Conservation (phyloP, 2,329 filamentous ascomycete species). For the Talaromyces sp. region DNA sequence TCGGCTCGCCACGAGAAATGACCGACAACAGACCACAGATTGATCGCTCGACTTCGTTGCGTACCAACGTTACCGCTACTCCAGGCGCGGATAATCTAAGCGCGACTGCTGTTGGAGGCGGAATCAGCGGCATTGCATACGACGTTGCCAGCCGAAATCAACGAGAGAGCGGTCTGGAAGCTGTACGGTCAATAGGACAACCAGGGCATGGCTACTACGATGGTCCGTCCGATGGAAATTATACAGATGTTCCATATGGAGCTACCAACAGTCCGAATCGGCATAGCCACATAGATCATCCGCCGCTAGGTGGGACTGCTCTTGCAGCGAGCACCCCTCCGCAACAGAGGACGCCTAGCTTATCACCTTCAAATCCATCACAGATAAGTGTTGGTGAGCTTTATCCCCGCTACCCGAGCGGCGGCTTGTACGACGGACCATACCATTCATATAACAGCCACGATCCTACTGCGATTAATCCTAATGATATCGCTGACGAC, state of each 20-base stretch:
- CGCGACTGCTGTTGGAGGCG: slow-evolving; percentile 55
- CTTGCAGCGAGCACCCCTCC: slow-evolving; percentile 32
- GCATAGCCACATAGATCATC: neutral
- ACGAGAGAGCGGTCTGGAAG: slow-evolving; percentile 60
- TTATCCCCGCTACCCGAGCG: slow-evolving; percentile 26
- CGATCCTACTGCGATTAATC: slow-evolving; percentile 60
- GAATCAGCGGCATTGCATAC: slow-evolving; percentile 63
- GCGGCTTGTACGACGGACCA: slow-evolving; percentile 55
- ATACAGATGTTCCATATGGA: slow-evolving; percentile 35
- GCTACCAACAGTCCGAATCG: slow-evolving; percentile 16
- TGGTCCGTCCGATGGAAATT: slow-evolving; percentile 11
- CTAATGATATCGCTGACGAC: slow-evolving; percentile 76
- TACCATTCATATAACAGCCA: slow-evolving; percentile 43
- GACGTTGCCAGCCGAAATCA: slow-evolving; percentile 61
- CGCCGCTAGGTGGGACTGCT: slow-evolving; percentile 27
- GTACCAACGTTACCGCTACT: slow-evolving; percentile 43
- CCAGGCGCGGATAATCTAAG: slow-evolving; percentile 65
- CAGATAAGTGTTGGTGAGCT: slow-evolving; percentile 47
- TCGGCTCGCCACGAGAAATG: neutral
- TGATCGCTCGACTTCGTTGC: slow-evolving; percentile 27
- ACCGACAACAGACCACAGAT: slow-evolving; percentile 14
- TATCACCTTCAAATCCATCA: slow-evolving; percentile 34
- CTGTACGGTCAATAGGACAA: slow-evolving; percentile 45
- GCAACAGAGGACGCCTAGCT: slow-evolving; percentile 27
- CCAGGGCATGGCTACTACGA: slow-evolving; percentile 7